Evolutionary conservation across 495 filamentous ascomycete species (phyloP), one percentile per base, ranked within the genome.

Genomic region (Aspergillus leporis): DNA sequence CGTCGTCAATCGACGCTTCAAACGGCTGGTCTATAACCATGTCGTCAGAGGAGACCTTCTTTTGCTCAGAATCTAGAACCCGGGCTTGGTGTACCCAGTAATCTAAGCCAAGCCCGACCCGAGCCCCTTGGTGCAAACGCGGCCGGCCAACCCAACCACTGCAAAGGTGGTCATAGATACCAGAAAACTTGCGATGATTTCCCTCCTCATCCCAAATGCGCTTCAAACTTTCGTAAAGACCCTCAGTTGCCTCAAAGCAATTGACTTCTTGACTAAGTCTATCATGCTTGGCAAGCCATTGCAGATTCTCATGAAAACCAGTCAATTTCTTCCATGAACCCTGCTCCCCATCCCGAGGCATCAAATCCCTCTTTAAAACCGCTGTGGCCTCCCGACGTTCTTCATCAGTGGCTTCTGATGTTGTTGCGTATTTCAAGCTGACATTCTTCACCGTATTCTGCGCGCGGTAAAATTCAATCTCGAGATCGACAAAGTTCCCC

Each of bases 161-260:
- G 59, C 70, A 83, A 19, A 74, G 66, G 59, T 75, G 77, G 13
- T 83, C 81, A 34, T 85, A 79, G n/a, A 67, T 67, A 56, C 80
- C 80, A 5, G 68, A 65, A 28, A 66, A 72, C 56, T 81, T 73
- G 1, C 72, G 58, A 0, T 73, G 71, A n/a, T 83, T 80, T 51
- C 79, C 70, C 47, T 84, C 80, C 55, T 75, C 74, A 13, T 74
- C 70, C 72, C 81, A 78, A 8, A 87, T 62, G 54, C 81, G 84
- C 66, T 85, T 83, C 49, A 87, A 86, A 83, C 61, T 87, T 70
- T 73, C 89, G 84, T 61, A 94, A 63, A 98, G 78, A 7, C 92
- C 92, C 31, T 89, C 89, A 16, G 97, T 80, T 6, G 92, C 94
- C 71, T 94, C 90, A 67, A 92, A 91, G 70, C 94, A 92, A 62